Conservation (phyloP, 805 yeast genomes). For the Starmera caribaea region DNA sequence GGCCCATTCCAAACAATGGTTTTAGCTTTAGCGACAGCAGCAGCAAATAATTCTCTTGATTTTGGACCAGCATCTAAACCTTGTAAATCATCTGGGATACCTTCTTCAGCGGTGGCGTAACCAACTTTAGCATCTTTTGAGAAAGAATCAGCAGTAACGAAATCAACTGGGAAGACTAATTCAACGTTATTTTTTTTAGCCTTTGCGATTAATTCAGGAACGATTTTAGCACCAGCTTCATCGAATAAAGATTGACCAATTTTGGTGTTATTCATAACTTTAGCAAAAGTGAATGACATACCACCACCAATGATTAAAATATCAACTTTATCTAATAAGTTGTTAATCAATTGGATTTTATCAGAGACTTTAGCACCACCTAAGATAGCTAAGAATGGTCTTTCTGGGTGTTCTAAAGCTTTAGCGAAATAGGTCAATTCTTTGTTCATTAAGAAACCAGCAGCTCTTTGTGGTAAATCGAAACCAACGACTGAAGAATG, state of each 20-base stretch:
- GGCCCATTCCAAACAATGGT: constrained; percentile 99
- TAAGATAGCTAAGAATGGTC: constrained; percentile 97
- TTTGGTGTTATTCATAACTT: constrained; percentile 72
- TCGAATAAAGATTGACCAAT: constrained; percentile 93
- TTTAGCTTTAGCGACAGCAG: constrained; percentile 84
- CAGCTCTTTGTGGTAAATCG: constrained; percentile 90
- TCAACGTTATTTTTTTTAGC: constrained; percentile 95
- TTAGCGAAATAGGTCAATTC: constrained; percentile 96
- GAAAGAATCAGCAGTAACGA: constrained; percentile 91
- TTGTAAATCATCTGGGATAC: constrained; percentile 92
- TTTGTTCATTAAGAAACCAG: constrained; percentile 97
- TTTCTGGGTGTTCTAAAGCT: constrained; percentile 95
- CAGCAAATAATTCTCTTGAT: constrained; percentile 69
- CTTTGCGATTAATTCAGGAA: constrained; percentile 84
- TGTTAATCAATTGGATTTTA: constrained; percentile 97
- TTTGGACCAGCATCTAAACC: constrained; percentile 96
- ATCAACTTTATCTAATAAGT: constrained; percentile 92
- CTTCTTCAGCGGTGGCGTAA: constrained; percentile 77
- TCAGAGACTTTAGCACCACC: constrained; percentile 99
- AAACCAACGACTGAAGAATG: constrained; percentile 99
- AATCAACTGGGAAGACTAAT: constrained; percentile 90
- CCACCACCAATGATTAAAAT: constrained; percentile 97
- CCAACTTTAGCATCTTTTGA: constrained; percentile 83
- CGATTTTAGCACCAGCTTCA: constrained; percentile 91
- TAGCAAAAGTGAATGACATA: constrained; percentile 99